phyloP scores from a whole-genome alignment of 2,329 filamentous ascomycete species.

The Fusarium continuum region DNA sequence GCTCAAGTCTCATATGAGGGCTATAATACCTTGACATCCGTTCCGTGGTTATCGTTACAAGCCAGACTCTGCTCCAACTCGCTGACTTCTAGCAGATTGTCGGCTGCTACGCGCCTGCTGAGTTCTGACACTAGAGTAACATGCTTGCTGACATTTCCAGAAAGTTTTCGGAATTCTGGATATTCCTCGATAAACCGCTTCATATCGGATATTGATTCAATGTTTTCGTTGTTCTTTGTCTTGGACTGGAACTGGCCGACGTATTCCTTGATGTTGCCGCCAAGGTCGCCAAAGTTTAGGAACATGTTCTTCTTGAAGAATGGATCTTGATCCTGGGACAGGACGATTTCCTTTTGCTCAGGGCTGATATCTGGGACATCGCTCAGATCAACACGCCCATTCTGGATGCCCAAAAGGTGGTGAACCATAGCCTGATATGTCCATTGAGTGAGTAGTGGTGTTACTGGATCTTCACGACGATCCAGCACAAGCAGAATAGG shows the following conservation, averaged over 20 bases:
- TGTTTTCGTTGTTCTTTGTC: constrained; percentile 94
- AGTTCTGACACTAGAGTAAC: constrained; percentile 95
- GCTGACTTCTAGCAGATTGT: constrained; percentile 92
- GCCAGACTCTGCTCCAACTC: constrained; percentile 96
- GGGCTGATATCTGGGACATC: constrained; percentile 84
- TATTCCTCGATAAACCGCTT: constrained; percentile 99
- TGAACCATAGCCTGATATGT: constrained; percentile 99
- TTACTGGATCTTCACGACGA: constrained; percentile 92
- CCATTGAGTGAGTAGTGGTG: constrained; percentile 94
- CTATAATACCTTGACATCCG: constrained; percentile 80
- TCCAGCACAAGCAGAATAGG: constrained; percentile 92
- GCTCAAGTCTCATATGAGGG: neutral
- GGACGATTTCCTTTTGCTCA: constrained; percentile 90
- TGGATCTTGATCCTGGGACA: constrained; percentile 96
- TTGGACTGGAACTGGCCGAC: constrained; percentile 98
- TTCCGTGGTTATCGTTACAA: constrained; percentile 93
- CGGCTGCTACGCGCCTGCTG: constrained; percentile 84
- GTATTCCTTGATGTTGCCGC: constrained; percentile 97
- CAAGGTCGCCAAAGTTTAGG: constrained; percentile 94
- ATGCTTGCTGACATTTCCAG: constrained; percentile 98
- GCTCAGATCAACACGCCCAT: constrained; percentile 90
- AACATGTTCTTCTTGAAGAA: constrained; percentile 99
- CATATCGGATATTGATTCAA: constrained; percentile 98
- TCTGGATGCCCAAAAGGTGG: constrained; percentile 90
- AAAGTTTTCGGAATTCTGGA: constrained; percentile 95